Evolutionary conservation across 2,329 filamentous ascomycete genomes (phyloP).

Genomic region (Neurospora sp.): DNA sequence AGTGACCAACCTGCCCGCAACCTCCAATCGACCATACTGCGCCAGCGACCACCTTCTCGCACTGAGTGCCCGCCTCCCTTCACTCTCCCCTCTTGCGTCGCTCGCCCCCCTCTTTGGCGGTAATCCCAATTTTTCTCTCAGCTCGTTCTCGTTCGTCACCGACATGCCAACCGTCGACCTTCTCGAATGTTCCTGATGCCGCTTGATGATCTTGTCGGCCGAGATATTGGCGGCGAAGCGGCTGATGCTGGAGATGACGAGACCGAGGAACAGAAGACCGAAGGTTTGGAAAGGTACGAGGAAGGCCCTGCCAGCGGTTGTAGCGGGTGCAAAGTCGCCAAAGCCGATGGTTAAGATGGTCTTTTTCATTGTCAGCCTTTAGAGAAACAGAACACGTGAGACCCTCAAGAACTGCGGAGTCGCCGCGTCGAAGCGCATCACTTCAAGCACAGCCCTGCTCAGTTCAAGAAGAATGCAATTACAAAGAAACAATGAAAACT

Average conservation of each 20-base stretch:
- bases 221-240: conserved; percentile 50
- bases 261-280: conserved; percentile 58
- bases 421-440: not conserved
- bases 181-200: conserved; percentile 45
- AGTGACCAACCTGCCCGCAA: conserved; percentile 24
- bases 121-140: conserved; percentile 28
- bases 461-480: too few relatives aligned
- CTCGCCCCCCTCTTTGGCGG: conserved; percentile 17
- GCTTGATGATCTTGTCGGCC: conserved; percentile 50
- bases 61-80: conserved; percentile 1
- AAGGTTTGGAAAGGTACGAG: conserved; percentile 58
- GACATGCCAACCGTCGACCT: conserved; percentile 43
- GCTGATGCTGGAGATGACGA: conserved; percentile 56
- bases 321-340: conserved; percentile 48
- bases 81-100: conserved; percentile 2
- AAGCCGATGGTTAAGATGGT: conserved; percentile 50
- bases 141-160: conserved; percentile 40
- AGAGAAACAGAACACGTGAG: not conserved
- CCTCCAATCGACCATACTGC: conserved; percentile 25
- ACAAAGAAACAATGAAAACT: too few relatives aligned
- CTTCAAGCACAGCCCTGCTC: not conserved
- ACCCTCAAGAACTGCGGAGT: not conserved
- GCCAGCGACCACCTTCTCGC: conserved; percentile 6
- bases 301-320: conserved; percentile 44
- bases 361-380: not conserved